Evolutionary conservation across 208 protist species (phyloP), one percentile per base, ranked within the genome.

Genomic region (Leishmania aethiopica): DNA sequence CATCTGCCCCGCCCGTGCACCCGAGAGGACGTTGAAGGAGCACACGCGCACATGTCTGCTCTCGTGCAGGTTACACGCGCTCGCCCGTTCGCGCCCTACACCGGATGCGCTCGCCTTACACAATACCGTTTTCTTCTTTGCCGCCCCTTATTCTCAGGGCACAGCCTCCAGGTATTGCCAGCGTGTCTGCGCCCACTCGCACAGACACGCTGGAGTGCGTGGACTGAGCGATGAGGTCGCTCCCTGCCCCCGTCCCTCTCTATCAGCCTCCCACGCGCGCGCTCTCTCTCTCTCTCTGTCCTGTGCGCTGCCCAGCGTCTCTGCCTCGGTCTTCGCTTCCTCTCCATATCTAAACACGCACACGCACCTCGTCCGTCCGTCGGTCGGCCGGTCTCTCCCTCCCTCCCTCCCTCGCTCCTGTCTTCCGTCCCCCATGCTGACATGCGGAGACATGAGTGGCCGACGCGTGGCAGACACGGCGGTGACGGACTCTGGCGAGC

Each of bases 401-500:
- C 22, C 4, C 73, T 10, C 17, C 11, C 42, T 11, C 3, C 10
- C 40, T 49, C 64, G 25, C n/a, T 42, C 17, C 13, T 42, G 35
- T 49, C 40, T 47, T 72, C 40, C 40, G 25, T 22, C 8, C 67
- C 13, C 22, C 67, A 42, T 72, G 11, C 15, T 72, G 37, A 32
- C 22, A 77, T 64, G 73, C 73, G 49, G n/a, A 47, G 4, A 62
- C 35, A 77, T 77, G 73, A 62, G 47, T 42, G 73, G 25, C 32
- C n/a, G 49, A 62, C 35, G 45, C 49, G 13, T 42, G 45, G 73
- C 53, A 42, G 53, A n/a, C 19, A n/a, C 73, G 53, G 35, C 73
- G 10, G 32, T 59, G 49, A 35, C 32, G 53, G 15, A 37, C 32
- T 57, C 51, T 7, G 51, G 17, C n/a, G 76, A 53, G 37, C 73